Evolutionary conservation across 2,329 filamentous ascomycete species (phyloP).

Genomic region (Pseudocercospora cruenta): DNA sequence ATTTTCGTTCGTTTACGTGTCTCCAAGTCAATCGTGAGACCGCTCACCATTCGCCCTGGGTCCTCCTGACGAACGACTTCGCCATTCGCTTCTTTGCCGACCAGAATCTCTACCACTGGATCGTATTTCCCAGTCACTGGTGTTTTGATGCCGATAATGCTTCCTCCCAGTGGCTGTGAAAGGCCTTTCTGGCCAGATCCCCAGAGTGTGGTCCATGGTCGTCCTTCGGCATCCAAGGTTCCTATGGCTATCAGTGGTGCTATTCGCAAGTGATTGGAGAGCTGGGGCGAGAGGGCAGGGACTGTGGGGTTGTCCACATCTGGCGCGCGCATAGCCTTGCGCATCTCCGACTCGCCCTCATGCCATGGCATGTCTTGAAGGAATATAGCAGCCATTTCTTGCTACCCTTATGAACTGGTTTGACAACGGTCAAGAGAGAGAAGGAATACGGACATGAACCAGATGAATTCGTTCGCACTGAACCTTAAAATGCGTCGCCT

Average conservation of each 20-base stretch:
- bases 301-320: conserved; percentile 67
- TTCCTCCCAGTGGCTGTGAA: conserved; percentile 63
- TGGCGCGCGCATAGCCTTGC: conserved; percentile 63
- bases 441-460: not conserved
- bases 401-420: not conserved
- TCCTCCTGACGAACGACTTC: conserved; percentile 48
- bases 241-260: conserved; percentile 75
- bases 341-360: conserved; percentile 59
- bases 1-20: conserved; percentile 74
- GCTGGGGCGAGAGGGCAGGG: conserved; percentile 63
- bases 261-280: conserved; percentile 62
- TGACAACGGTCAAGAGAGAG: not conserved
- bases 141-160: conserved; percentile 66
- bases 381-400: conserved; percentile 15
- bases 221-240: conserved; percentile 65
- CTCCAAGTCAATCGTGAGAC: conserved; percentile 65
- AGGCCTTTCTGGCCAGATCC: conserved; percentile 71
- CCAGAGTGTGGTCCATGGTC: conserved; percentile 78
- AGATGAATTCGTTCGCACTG: not conserved
- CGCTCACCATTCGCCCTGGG: conserved; percentile 61
- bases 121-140: conserved; percentile 66
- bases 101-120: conserved; percentile 69
- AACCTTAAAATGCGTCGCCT: too few relatives aligned
- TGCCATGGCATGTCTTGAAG: conserved; percentile 23
- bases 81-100: conserved; percentile 52